Base-by-base conservation (phyloP, 108 stramenopile species). In the Nitzschia sp. region DNA sequence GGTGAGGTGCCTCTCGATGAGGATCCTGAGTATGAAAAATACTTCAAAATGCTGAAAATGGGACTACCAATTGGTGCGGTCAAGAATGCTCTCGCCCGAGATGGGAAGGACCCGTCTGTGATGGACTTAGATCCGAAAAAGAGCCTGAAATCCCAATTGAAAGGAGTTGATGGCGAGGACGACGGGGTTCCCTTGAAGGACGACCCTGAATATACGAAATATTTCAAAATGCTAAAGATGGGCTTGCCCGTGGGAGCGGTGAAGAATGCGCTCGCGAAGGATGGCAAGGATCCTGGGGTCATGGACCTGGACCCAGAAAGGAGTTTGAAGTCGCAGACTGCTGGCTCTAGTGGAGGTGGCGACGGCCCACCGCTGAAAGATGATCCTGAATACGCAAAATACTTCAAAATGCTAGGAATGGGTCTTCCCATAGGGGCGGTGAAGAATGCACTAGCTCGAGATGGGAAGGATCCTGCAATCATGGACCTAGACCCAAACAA, bases 1-100 rank as follows among this genome's bases (percentile, higher is more conserved):
- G 61, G 70, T 18, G 93, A 76, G 0, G 83, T 84, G 28, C 78
- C 84, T 24, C 46, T 95, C 48, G 89, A 92, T 63, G 83, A 89
- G 17, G 94, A 94, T 75, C 87, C 85, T 3, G 75, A 75, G 21
- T 94, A 89, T 62, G 60, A 60, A 21, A 94, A 94, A 59, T 97
- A 88, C 47, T 88, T 81, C 71, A 88, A 85, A 51, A 95, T 95
- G 93, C 63, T 86, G 28, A 84, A 85, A 29, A 80, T 90, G 75
- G 87, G 87, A 17, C 35, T 88, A 23, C 87, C 82, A 0, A 69
- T 78, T 30, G 89, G 74, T 18, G 89, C 86, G 5, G 88, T 91
- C 2, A 74, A 82, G 59, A 82, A 93, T 79, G 87, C 92, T 1
- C 45, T 90, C 38, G 48, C 63, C 32, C 64, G 92, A 21, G 92